Evolutionary conservation across 176 grass and related monocot genomes (phyloP), one percentile per base, ranked within the genome.

Genomic region (Oryza brachyantha): DNA sequence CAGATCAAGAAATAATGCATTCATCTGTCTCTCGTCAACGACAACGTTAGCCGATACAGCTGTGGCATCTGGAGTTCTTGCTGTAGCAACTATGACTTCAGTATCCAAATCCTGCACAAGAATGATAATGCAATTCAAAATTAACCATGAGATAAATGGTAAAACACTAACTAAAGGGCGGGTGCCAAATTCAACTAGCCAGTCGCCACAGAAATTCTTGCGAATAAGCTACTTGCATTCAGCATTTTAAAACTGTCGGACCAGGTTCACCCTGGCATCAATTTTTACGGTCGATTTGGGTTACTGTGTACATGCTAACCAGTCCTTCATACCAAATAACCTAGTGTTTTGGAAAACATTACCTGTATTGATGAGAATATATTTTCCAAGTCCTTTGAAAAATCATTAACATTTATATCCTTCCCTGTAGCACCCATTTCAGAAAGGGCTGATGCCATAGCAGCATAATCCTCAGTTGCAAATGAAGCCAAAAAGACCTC

Each of bases 321-420:
- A 58, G 65, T 42, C 41, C 34, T 42, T 72, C 8, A n/a, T 48
- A 67, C 73, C 21, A 73, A 83, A 67, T 61, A 79, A 17, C 57
- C 19, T 27, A 78, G 17, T 21, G 24, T n/a, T 29, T 73, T 57
- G 35, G 40, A 29, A 36, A 78, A 46, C 54, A 77, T 67, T 76
- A 98, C 95, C 92, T 98, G 91, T 84, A 98, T 92, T 48, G 95
- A 98, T 41, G 92, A 88, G 62, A 98, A 98, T 74, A 98, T 88
- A 69, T 94, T 94, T 80, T 77, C 59, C 62, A 98, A 86, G 80
- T 98, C 95, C 85, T 85, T 85, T 19, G 95, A 83, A 89, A 98
- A 98, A 60, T 90, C 88, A 55, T 78, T 64, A 64, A 84, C 63
- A 83, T 98, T 82, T 61, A 98, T 91, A 87, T 94, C 79, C 68